Evolutionary conservation across 2,329 filamentous ascomycete species (phyloP), one percentile per base, ranked within the genome.

Genomic region (Lasiodiplodia hormozganensis): DNA sequence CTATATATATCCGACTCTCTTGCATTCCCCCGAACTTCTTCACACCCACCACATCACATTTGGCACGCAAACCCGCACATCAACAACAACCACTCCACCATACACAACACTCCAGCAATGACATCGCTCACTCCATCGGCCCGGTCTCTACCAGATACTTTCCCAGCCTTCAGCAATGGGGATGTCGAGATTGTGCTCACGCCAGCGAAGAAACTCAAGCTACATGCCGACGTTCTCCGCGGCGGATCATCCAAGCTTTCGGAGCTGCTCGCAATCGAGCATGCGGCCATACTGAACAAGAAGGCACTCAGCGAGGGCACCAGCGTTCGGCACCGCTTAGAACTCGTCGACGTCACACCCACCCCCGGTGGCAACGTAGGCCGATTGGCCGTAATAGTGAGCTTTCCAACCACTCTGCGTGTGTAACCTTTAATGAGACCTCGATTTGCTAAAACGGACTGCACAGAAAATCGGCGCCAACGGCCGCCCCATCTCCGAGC

Each of bases 401-500:
- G 65, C 53, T 14, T 34, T 66, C 23, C 34, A 21, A 38, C 21
- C 31, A 12, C 25, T 23, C 40, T 23, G n/a, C 6, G 31, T 34
- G 31, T 34, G 31, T 8, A 34, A 34, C 31, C 31, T 10, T 34
- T 8, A 34, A 34, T 34, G 8, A 34, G 8, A 21, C 16, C n/a
- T 53, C 21, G 8, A 6, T 57, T n/a, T 21, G 10, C 47, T 49
- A 16, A 58, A 68, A 69, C 28, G 7, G 28, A 21, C 38, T 4
- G 10, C 28, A 82, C 28, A 82, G 80, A 73, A 77, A 31, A 73
- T 83, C 40, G 75, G 77, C 40, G 68, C 72, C 49, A 75, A 71
- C 31, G 81, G 79, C 43, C 74, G 76, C 40, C 72, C 74, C 21
- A 67, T 69, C 23, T 70, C 74, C 47, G 67, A 68, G 62, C 60